A percentile compares a stretch with the other conserved stretches of the same genome.
Conservation (phyloP, 2,329 filamentous ascomycete genomes). For the Alternaria sp. region DNA sequence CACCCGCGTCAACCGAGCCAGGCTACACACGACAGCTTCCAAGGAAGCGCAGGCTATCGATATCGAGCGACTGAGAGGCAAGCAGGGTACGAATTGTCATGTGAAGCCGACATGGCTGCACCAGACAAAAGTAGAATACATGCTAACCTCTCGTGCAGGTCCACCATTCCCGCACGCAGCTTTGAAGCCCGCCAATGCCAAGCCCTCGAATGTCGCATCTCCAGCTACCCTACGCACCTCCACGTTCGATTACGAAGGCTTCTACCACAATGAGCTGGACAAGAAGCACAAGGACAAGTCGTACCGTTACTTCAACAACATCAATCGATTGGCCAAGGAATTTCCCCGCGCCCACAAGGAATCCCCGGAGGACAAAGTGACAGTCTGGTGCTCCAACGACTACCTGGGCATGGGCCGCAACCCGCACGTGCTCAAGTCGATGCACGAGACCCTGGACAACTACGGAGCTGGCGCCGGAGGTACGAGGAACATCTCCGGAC, state of each 20-base stretch:
- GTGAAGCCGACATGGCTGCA: not conserved
- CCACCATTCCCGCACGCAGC: constrained; percentile 40
- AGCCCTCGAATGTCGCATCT: constrained; percentile 48
- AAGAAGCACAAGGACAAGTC: constrained; percentile 99
- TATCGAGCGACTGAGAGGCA: constrained; percentile 50
- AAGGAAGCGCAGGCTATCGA: constrained; percentile 83
- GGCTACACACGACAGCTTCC: constrained; percentile 80
- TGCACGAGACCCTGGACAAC: constrained; percentile 93
- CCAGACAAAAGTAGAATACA: not conserved
- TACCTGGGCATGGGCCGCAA: constrained; percentile 98
- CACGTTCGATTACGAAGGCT: constrained; percentile 89
- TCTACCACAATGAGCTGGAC: constrained; percentile 87
- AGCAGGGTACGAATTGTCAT: constrained; percentile 53
- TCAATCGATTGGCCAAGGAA: constrained; percentile 95
- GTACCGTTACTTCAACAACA: constrained; percentile 99
- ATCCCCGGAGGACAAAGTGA: constrained; percentile 82
- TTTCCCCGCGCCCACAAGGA: constrained; percentile 95
- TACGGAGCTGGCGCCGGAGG: constrained; percentile 96
- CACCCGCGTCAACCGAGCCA: constrained; percentile 67
- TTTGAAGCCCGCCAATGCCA: constrained; percentile 37
- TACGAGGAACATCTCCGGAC: constrained; percentile 96
- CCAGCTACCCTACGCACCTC: constrained; percentile 58
- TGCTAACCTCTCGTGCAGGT: constrained; percentile 32
- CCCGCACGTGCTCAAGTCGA: constrained; percentile 80
- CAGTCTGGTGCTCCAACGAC: constrained; percentile 99